Evolutionary conservation across 2,329 filamentous ascomycete species (phyloP).

Genomic region (Ophiosphaerella korrae): DNA sequence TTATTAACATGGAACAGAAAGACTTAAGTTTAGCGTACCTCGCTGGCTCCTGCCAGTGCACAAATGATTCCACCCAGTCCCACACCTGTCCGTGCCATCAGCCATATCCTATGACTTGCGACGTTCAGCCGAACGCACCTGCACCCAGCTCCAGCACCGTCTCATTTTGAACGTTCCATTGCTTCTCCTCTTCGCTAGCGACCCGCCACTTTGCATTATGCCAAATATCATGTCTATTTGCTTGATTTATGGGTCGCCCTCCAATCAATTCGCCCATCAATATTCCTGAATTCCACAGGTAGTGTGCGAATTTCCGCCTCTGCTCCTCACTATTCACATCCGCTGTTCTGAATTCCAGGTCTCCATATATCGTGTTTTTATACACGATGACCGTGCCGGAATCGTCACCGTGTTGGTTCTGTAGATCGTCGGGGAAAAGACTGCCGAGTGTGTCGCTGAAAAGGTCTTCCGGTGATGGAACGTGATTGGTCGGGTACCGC

Average conservation of each 20-base stretch:
- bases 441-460: conserved; percentile 64
- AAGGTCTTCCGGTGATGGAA: conserved; percentile 62
- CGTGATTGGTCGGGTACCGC: conserved; percentile 22
- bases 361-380: conserved; percentile 46
- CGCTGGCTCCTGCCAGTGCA: conserved; percentile 50
- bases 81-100: conserved; percentile 46
- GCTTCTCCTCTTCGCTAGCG: conserved; percentile 32
- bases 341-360: conserved; percentile 49
- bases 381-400: conserved; percentile 64
- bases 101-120: conserved; percentile 21
- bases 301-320: conserved; percentile 70
- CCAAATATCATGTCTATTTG: conserved; percentile 21
- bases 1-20: background rate
- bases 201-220: conserved; percentile 41
- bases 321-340: conserved; percentile 59
- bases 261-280: conserved; percentile 53
- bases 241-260: conserved; percentile 21
- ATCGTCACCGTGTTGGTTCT: conserved; percentile 68
- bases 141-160: conserved; percentile 69
- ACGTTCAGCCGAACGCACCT: conserved; percentile 55
- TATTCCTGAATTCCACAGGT: conserved; percentile 70
- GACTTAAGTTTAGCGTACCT: conserved; percentile 42
- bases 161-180: conserved; percentile 57
- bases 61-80: conserved; percentile 56
- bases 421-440: conserved; percentile 71